Percentiles rank a stretch among this genome's conserved stretches.
These are phyloP conservation scores for Metschnikowia matae DNA, from an alignment of 805 yeast species.

Conservation along the genomic window DNA sequence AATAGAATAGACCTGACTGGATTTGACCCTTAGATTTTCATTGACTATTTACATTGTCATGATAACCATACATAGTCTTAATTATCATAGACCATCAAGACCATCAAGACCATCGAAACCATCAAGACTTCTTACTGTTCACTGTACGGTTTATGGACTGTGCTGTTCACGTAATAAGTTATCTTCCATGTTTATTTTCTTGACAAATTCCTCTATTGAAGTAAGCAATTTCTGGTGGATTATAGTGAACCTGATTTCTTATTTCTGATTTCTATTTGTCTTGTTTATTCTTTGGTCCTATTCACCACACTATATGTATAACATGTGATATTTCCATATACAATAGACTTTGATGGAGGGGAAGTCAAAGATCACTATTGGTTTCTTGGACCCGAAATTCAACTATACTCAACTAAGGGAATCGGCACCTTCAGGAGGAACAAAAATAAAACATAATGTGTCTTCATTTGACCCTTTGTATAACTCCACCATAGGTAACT, in stretches of 20 bases:
- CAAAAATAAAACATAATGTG: conserved; percentile 50
- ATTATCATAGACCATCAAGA: no score
- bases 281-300: conserved; percentile 25
- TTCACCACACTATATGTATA: conserved; percentile 66
- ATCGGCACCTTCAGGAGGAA: conserved; percentile 1
- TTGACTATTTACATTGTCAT: no score
- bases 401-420: conserved; percentile 47
- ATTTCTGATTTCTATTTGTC: conserved; percentile 18
- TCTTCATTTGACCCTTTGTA: conserved; percentile 82
- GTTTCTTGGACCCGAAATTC: conserved; percentile 77
- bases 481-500: conserved; percentile 44
- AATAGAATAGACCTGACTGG: no score
- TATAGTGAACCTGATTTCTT: conserved; percentile 60
- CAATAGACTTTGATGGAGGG: conserved; percentile 60
- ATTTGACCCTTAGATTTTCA: no score
- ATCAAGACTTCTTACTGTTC: no score
- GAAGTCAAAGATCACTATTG: conserved; percentile 54
- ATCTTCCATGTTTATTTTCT: conserved; percentile 55
- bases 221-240: conserved; percentile 70
- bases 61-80: no score
- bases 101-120: no score
- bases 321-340: conserved; percentile 74
- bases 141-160: no score
- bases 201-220: conserved; percentile 61
- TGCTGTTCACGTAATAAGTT: conserved; percentile 19